phyloP scores from a whole-genome alignment of 306 rosid genomes.

The Dalbergia cochinchinensis region DNA sequence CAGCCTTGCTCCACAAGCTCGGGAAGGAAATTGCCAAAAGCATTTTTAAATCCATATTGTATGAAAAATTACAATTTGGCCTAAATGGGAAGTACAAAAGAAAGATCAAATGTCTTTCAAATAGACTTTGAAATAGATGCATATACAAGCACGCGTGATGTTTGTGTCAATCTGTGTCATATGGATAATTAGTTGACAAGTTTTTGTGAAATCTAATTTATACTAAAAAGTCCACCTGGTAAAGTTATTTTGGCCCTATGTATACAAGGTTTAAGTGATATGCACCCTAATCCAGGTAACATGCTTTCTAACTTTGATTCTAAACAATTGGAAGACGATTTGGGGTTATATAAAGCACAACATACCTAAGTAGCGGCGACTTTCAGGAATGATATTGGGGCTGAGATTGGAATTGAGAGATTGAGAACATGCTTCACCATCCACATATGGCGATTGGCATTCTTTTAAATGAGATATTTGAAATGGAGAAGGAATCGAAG shows the following conservation, averaged over 20 bases:
- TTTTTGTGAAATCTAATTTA: not conserved
- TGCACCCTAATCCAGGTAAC: no score
- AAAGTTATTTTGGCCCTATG: not conserved
- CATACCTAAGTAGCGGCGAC: conserved; percentile 62
- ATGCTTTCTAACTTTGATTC: conserved; percentile 27
- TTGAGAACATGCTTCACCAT: conserved; percentile 55
- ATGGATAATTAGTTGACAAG: conserved; percentile 7
- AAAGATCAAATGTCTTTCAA: not conserved
- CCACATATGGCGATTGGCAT: conserved; percentile 66
- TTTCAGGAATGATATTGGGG: conserved; percentile 49
- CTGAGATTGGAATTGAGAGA: conserved; percentile 50
- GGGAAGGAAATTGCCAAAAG: conserved; percentile 15
- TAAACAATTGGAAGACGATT: conserved; percentile 27
- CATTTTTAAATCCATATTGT: conserved; percentile 13
- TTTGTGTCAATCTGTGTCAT: no score
- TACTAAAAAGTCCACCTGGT: not conserved
- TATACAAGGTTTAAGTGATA: no score
- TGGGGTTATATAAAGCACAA: conserved; percentile 33
- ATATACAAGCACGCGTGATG: no score
- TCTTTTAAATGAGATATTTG: conserved; percentile 80
- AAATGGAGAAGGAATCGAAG: conserved; percentile 83
- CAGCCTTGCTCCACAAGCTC: conserved; percentile 26
- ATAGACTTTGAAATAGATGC: not conserved
- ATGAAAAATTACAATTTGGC: not conserved
- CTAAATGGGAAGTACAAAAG: not conserved